Base-by-base conservation (phyloP, 1,284 basidiomycete species). In the Cutaneotrichosporon mucoides region DNA sequence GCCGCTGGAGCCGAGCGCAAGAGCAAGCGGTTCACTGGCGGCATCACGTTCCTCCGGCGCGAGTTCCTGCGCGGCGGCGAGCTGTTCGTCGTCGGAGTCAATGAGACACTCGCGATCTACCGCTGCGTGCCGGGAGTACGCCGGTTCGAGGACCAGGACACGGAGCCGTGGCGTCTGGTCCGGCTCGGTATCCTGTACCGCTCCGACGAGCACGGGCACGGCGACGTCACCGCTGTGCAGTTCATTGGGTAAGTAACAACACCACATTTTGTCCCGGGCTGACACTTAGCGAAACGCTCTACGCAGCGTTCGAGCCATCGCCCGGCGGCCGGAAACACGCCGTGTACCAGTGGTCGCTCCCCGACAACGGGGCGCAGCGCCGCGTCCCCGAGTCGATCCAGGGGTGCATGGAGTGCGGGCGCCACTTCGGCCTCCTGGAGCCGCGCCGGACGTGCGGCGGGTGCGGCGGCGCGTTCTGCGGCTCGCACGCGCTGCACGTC, bases 401-500 rank as follows among this genome's bases (percentile, higher is more conserved):
- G 0, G 56, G 57, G 45, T 79, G 77, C 59, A 79, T 77, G 76
- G 55, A 61, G 9, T 79, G 77, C 55, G 64, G 60, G 0, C 55
- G 71, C 10, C 62, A 68, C 33, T 79, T 79, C 53, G 77, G 77
- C 15, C 60, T 79, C 2, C 64, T 79, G 16, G 76, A 78, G 60
- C 76, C 76, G 1, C 69, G 73, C 60, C 60, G 76, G 15, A 68
- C 71, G 60, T 79, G 77, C 57, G 74, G 73, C 33, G 77, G 77
- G 11, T 79, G 77, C 55, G 77, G 76, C 3, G 77, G 77, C 12
- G 65, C 65, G 6, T 77, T 76, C 64, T 79, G 77, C 72, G 72
- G 72, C 53, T 68, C 70, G 3, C 75, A 78, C 61, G 71, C 71
- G 1, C 60, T 76, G 7, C 68, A 74, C 47, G 72, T 78, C 49